Evolutionary conservation across 148 eudicot species (phyloP).

Genomic region (Silene latifolia): DNA sequence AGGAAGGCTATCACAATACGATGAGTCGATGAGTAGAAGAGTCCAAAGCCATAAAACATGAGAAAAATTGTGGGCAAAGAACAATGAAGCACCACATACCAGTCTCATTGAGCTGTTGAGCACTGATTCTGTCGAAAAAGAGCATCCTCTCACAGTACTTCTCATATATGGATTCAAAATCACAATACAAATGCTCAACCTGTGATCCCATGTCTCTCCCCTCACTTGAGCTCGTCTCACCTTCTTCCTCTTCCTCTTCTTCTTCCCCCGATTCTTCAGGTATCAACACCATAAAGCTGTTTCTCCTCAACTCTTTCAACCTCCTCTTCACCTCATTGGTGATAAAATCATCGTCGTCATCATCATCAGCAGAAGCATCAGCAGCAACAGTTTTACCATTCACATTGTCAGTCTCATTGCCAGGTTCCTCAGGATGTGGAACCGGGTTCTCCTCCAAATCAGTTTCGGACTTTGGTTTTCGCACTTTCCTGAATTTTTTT

Average conservation of each 20-base stretch:
- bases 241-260: constrained; percentile 66
- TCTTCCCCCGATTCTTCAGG: constrained; percentile 83
- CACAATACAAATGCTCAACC: constrained; percentile 69
- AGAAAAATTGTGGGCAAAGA: neutral
- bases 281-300: constrained; percentile 92
- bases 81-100: constrained; percentile 43
- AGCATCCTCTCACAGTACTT: constrained; percentile 86
- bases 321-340: constrained; percentile 89
- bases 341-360: constrained; percentile 91
- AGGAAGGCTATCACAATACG: neutral
- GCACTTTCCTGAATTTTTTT: constrained; percentile 58
- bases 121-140: constrained; percentile 66
- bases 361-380: constrained; percentile 53
- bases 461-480: constrained; percentile 37
- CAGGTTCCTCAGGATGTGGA: constrained; percentile 49
- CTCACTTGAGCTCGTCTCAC: constrained; percentile 71
- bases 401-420: constrained; percentile 34
- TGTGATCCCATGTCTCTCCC: constrained; percentile 72
- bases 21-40: neutral
- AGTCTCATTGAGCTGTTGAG: constrained; percentile 72
- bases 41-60: neutral
- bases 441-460: constrained; percentile 46
- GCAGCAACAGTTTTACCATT: constrained; percentile 43
- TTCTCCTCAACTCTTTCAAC: constrained; percentile 81
- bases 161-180: constrained; percentile 72